Evolutionary conservation across 129 eudicot genomes (phyloP).

Genomic region (Mikania micrantha): DNA sequence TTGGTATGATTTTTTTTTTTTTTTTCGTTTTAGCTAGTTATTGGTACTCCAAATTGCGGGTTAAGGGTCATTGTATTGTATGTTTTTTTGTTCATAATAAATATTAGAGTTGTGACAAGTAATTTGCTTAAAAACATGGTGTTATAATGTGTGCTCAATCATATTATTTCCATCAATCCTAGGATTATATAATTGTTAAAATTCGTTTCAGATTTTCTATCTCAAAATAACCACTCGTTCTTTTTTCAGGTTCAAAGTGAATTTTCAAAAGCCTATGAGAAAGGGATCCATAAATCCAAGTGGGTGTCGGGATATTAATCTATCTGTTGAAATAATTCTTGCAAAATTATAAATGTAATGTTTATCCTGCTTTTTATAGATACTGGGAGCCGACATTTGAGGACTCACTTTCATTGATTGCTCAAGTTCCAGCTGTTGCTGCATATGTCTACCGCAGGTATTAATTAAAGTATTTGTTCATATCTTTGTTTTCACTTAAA

Average conservation of each 20-base stretch:
- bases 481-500: neutral
- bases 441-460: conserved; percentile 94
- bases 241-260: conserved; percentile 80
- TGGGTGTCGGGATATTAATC: conserved; percentile 24
- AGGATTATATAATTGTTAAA: neutral
- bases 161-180: no score
- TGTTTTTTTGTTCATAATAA: no score
- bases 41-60: no score
- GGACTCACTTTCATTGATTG: conserved; percentile 88
- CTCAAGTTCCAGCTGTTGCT: conserved; percentile 92
- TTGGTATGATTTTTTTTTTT: no score
- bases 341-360: conserved; percentile 1
- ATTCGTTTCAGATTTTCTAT: neutral
- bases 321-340: neutral
- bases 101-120: no score
- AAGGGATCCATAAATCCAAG: conserved; percentile 95
- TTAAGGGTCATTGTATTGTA: no score
- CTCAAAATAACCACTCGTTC: conserved; percentile 7
- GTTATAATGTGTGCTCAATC: no score
- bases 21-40: no score
- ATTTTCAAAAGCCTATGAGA: conserved; percentile 98
- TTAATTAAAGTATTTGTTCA: neutral
- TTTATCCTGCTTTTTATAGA: conserved; percentile 31
- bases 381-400: conserved; percentile 98
- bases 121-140: no score